Evolutionary conservation across 768 basidiomycete species (phyloP).

Genomic region (Phylloporus sp.): DNA sequence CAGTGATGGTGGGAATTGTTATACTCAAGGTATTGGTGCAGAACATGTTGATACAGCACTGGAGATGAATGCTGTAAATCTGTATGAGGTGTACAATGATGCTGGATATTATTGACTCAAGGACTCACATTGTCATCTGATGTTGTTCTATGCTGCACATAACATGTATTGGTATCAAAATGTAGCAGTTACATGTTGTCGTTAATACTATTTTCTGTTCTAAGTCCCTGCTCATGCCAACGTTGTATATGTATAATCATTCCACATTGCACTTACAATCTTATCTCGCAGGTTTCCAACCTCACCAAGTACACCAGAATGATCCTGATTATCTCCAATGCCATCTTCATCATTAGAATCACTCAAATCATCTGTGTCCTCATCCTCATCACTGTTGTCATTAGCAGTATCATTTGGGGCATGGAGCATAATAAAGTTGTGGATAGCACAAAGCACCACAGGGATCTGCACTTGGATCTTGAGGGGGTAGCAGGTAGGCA

Average conservation of each 20-base stretch:
- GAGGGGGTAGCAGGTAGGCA: conserved; percentile 9
- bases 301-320: too few species aligned
- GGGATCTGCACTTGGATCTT: conserved; percentile 22
- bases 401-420: not conserved
- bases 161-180: not conserved
- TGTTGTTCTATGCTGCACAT: too few species aligned
- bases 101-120: too few species aligned
- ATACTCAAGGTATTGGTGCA: not conserved
- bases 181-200: not conserved
- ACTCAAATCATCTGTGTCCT: not conserved
- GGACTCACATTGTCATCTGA: too few species aligned
- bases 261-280: not conserved
- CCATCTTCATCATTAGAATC: not conserved
- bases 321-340: not conserved
- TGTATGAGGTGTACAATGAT: not conserved
- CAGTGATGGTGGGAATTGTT: not conserved
- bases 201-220: not conserved
- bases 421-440: conserved; percentile 16
- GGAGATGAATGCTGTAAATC: not conserved
- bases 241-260: not conserved
- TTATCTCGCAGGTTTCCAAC: not conserved
- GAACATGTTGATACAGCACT: not conserved
- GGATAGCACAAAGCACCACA: conserved; percentile 18
- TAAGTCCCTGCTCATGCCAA: not conserved
- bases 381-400: not conserved